Evolutionary conservation across 78 protist genomes (phyloP), one percentile per base, ranked within the genome.

Genomic region (Emiliania huxleyi): DNA sequence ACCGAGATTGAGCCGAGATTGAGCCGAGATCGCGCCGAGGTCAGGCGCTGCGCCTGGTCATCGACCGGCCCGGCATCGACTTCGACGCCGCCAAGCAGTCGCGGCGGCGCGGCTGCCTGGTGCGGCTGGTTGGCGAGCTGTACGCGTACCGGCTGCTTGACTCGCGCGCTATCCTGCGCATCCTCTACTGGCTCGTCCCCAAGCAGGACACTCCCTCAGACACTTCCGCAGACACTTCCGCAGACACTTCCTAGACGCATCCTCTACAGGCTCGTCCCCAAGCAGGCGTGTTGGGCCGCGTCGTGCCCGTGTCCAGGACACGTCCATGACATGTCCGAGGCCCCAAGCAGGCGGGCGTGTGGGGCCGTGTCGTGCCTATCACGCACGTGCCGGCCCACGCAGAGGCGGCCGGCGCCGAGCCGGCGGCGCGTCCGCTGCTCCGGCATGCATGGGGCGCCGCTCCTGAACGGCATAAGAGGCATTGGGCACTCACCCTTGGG

Each of bases 381-480:
- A 35, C 85, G 35, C 85, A 77, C 85, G 85, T 77, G 48, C 18
- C 85, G 15, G 85, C 85, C 33, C 85, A 77, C 26, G 85, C 44
- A n/a, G 85, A 77, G 43, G 2, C 75, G 75, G 29, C 6, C 46
- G 46, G 46, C 46, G 85, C 25, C 48, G 81, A 2, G 81, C 85
- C 85, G 48, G 11, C 46, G 25, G 85, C 85, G 46, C 43, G 85
- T 18, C 85, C 85, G 43, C n/a, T n/a, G n/a, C n/a, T n/a, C n/a
- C n/a, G n/a, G n/a, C n/a, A n/a, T n/a, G n/a, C n/a, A n/a, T n/a
- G n/a, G n/a, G n/a, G n/a, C n/a, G n/a, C n/a, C n/a, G n/a, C n/a
- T n/a, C n/a, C n/a, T n/a, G n/a, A n/a, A n/a, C n/a, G n/a, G n/a
- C n/a, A n/a, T n/a, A n/a, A n/a, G n/a, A n/a, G n/a, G n/a, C n/a